Percentiles rank a stretch among this genome's conserved stretches.
Conservation (phyloP, 2,329 filamentous ascomycete genomes). For the Sporothrix curviconia region DNA sequence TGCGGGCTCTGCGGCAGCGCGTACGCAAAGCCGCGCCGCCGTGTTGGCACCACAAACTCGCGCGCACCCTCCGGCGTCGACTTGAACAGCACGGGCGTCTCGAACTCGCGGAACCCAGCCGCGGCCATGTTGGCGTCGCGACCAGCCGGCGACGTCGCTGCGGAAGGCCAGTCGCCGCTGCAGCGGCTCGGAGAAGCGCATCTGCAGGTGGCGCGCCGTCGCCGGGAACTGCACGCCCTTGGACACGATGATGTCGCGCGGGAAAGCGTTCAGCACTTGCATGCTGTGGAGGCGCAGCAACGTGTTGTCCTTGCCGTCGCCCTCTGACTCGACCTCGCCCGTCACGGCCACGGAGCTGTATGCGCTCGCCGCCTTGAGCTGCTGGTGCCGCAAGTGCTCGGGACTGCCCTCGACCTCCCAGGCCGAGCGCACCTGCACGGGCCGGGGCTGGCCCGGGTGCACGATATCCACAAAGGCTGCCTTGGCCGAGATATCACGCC, state of each 20-base stretch:
- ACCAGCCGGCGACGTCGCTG: slow-evolving; percentile 33
- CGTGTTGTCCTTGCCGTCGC: not conserved
- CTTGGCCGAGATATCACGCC: slow-evolving; percentile 60
- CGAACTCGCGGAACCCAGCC: slow-evolving; percentile 66
- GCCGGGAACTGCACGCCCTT: slow-evolving; percentile 67
- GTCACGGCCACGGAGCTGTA: slow-evolving; percentile 48
- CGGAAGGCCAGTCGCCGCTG: slow-evolving; percentile 65
- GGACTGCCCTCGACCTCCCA: slow-evolving; percentile 32
- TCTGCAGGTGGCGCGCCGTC: slow-evolving; percentile 72
- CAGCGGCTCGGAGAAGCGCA: slow-evolving; percentile 66
- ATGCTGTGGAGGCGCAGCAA: slow-evolving; percentile 48
- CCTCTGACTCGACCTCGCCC: slow-evolving; percentile 28
- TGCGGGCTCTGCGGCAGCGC: slow-evolving; percentile 93
- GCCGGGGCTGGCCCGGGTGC: slow-evolving; percentile 25
- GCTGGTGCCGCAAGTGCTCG: slow-evolving; percentile 31
- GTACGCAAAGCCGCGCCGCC: slow-evolving; percentile 70
- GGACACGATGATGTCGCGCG: slow-evolving; percentile 69
- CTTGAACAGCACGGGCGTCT: slow-evolving; percentile 93
- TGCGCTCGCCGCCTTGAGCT: slow-evolving; percentile 40
- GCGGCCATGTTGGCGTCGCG: slow-evolving; percentile 17
- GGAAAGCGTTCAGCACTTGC: slow-evolving; percentile 64
- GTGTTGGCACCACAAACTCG: slow-evolving; percentile 88
- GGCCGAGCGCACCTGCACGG: slow-evolving; percentile 37
- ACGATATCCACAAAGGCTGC: slow-evolving; percentile 62
- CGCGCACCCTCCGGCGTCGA: slow-evolving; percentile 92